phyloP scores from a whole-genome alignment of 371 early-diverging fungal species.

The Apophysomyces sp. region DNA sequence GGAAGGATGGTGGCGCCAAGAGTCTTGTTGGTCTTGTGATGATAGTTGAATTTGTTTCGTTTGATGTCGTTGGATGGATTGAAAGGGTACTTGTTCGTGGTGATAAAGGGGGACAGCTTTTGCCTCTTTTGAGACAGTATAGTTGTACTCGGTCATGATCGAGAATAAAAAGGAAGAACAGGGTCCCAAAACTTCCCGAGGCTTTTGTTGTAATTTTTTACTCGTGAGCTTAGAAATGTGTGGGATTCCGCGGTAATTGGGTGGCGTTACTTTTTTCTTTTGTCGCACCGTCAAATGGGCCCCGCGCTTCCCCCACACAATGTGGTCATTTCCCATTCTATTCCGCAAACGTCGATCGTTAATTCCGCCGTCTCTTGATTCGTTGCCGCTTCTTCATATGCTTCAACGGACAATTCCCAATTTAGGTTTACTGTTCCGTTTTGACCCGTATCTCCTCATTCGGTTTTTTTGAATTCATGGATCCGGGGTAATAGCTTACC shows the following conservation, averaged over 20 bases:
- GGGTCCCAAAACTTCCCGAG: conserved; percentile 10
- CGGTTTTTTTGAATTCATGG: not conserved
- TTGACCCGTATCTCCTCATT: not conserved
- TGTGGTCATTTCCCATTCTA: conserved; percentile 3
- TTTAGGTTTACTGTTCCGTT: conserved; percentile 9
- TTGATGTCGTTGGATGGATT: conserved; percentile 19
- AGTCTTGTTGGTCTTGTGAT: conserved; percentile 13
- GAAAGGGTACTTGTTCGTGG: conserved; percentile 17
- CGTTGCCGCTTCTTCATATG: not conserved
- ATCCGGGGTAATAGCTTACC: not conserved
- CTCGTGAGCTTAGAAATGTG: conserved; percentile 7
- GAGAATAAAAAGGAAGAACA: conserved; percentile 1
- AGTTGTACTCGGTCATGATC: conserved; percentile 15
- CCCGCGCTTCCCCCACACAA: conserved; percentile 5
- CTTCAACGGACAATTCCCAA: conserved; percentile 1
- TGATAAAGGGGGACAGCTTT: conserved; percentile 15
- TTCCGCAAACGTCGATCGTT: not conserved
- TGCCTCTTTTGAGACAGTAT: conserved; percentile 6
- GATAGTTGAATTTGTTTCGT: conserved; percentile 5
- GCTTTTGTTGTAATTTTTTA: conserved; percentile 1
- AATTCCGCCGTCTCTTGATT: not conserved
- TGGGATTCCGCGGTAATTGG: conserved; percentile 8
- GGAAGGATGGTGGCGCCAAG: not conserved
- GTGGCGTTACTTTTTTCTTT: conserved; percentile 4
- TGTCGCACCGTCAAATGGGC: conserved; percentile 1